phyloP scores from a whole-genome alignment of 805 yeast genomes.

The Kuraishia capsulata region DNA sequence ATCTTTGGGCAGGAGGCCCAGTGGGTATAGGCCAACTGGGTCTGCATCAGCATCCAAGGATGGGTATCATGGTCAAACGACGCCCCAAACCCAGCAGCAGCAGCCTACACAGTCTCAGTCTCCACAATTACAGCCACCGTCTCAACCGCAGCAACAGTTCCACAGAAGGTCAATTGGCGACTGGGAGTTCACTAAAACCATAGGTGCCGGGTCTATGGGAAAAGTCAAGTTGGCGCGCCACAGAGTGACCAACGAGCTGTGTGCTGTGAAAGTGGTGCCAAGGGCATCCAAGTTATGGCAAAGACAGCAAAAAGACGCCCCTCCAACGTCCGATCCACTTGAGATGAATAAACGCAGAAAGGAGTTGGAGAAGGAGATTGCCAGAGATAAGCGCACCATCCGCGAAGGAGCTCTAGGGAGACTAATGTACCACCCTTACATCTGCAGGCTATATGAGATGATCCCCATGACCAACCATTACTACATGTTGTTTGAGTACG shows the following conservation, averaged over 20 bases:
- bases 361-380: slow-evolving; percentile 73
- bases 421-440: slow-evolving; percentile 82
- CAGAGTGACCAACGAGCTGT: slow-evolving; percentile 67
- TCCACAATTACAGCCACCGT: slow-evolving; percentile 3
- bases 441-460: slow-evolving; percentile 87
- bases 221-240: slow-evolving; percentile 92
- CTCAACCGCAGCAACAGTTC: slow-evolving; percentile 34
- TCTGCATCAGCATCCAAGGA: background rate
- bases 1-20: background rate
- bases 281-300: slow-evolving; percentile 75
- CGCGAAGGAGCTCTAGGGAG: slow-evolving; percentile 94
- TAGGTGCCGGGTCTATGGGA: slow-evolving; percentile 99
- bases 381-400: slow-evolving; percentile 85
- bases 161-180: slow-evolving; percentile 90
- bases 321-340: slow-evolving; percentile 51
- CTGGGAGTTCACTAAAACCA: slow-evolving; percentile 91
- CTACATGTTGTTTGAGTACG: slow-evolving; percentile 94
- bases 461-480: slow-evolving; percentile 95
- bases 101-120: slow-evolving; percentile 4
- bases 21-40: background rate
- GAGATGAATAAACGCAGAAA: slow-evolving; percentile 55
- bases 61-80: too few relatives aligned
- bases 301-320: slow-evolving; percentile 60
- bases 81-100: slow-evolving; percentile 4
- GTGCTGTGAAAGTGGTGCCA: slow-evolving; percentile 91